phyloP scores from a whole-genome alignment of 148 eudicot species.

The Amaranthus palmeri region DNA sequence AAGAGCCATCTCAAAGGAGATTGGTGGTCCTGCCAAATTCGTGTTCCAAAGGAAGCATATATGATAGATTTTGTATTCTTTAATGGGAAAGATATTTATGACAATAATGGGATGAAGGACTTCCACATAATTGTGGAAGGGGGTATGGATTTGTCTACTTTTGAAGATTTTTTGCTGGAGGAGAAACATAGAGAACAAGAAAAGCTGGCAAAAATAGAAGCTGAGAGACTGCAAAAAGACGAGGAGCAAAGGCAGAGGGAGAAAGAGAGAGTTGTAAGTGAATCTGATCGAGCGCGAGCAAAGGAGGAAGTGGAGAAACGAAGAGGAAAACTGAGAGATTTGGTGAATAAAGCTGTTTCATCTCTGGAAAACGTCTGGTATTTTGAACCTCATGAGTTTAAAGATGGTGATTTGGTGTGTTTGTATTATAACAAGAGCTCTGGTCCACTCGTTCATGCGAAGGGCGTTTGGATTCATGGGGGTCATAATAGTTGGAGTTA shows the following conservation, averaged over 20 bases:
- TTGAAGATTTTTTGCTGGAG: conserved; percentile 90
- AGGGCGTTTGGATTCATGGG: conserved; percentile 88
- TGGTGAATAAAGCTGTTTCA: conserved; percentile 39
- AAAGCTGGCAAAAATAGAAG: conserved; percentile 56
- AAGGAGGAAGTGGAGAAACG: conserved; percentile 53
- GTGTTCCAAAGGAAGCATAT: conserved; percentile 87
- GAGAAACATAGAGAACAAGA: conserved; percentile 87
- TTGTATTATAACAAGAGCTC: conserved; percentile 70
- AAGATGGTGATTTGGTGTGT: conserved; percentile 54
- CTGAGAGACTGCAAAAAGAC: conserved; percentile 68
- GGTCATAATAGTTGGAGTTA: conserved; percentile 80
- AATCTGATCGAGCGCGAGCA: conserved; percentile 84
- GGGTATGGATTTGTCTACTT: conserved; percentile 57
- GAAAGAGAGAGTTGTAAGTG: conserved; percentile 67
- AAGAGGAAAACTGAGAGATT: conserved; percentile 42
- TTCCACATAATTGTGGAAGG: conserved; percentile 74
- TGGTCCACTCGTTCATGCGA: conserved; percentile 80
- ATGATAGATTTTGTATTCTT: conserved; percentile 78
- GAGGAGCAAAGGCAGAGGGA: conserved; percentile 69
- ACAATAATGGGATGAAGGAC: conserved; percentile 76
- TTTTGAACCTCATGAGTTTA: conserved; percentile 59
- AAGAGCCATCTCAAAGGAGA: conserved; percentile 73
- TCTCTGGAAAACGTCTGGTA: conserved; percentile 61
- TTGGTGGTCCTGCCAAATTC: conserved; percentile 93
- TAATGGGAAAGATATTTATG: conserved; percentile 82